Evolutionary conservation across 495 filamentous ascomycete species (phyloP), one percentile per base, ranked within the genome.

Genomic region (Talaromyces proteolyticus): DNA sequence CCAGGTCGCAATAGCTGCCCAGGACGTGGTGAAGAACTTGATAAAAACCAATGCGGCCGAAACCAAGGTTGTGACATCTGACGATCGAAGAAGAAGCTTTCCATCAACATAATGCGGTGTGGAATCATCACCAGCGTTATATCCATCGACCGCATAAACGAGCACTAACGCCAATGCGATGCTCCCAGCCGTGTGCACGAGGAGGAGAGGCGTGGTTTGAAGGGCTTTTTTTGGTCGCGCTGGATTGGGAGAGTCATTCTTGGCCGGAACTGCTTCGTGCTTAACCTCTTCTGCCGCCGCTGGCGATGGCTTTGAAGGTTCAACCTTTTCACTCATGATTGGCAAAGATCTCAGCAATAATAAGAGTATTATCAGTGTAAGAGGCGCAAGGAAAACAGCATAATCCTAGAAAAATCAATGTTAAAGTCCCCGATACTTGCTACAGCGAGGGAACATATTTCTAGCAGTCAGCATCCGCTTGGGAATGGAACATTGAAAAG

Each of bases 21-120:
- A 57, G 14, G 36, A 45, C 6, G 52, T 21, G 12, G 37, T 42
- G 36, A 42, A 45, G 40, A 57, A 47, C 41, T 51, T 57, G 25
- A 51, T 49, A 4, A 57, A 21, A 19, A 57, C 52, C 23, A 57
- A 44, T 11, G 44, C 55, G 10, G 46, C 41, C 17, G 55, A 57
- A 36, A 51, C 38, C 24, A 57, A 26, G 12, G 52, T 57, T 47
- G 52, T 57, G 12, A 57, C 37, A 43, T 57, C 54, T 38, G 26
- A 24, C 25, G 49, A 40, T 14, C 54, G 44, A 12, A 54, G 42
- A 17, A 45, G 25, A 34, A 44, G 39, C 20, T 42, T 54, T 38
- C 54, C 45, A 42, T 50, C 26, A 0, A 24, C 21, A 36, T 51
- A 34, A 11, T 43, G 45, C 22, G 45, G 37, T 1, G 55, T 42